Evolutionary conservation across 441 rosid genomes (phyloP).

Genomic region (Mallotus japonicus): DNA sequence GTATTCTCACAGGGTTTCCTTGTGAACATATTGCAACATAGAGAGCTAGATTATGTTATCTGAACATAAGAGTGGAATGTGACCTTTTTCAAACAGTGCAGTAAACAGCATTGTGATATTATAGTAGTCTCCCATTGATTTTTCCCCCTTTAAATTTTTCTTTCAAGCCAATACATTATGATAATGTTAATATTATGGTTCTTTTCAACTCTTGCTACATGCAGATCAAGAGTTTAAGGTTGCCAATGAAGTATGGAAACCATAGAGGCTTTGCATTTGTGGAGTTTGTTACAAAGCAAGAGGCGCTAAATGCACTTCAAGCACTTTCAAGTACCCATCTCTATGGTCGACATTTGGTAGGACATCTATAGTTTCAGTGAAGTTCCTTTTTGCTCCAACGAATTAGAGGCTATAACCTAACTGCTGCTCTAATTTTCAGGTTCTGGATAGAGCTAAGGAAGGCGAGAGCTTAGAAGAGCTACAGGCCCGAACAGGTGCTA

Average conservation of each 20-base stretch:
- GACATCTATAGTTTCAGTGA: slow-evolving; percentile 4
- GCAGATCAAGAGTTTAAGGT: slow-evolving; percentile 83
- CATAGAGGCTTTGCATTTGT: slow-evolving; percentile 82
- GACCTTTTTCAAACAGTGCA: neutral
- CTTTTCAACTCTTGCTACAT: slow-evolving; percentile 15
- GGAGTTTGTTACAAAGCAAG: slow-evolving; percentile 86
- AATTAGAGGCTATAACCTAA: neutral
- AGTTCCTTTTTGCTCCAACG: neutral
- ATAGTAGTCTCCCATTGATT: neutral
- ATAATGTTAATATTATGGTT: neutral
- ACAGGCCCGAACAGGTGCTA: slow-evolving; percentile 74
- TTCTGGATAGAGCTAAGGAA: slow-evolving; percentile 88
- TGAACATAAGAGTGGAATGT: neutral
- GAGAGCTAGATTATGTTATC: neutral
- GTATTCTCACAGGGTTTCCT: neutral
- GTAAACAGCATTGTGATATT: neutral
- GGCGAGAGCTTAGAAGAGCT: slow-evolving; percentile 77
- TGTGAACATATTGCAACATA: neutral
- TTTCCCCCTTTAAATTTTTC: neutral
- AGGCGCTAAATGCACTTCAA: slow-evolving; percentile 72
- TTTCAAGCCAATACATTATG: neutral
- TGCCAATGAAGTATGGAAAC: slow-evolving; percentile 78
- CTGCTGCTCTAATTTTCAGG: slow-evolving; percentile 36
- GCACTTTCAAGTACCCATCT: slow-evolving; percentile 79
- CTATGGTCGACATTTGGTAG: slow-evolving; percentile 91